Conservation (phyloP, 2,329 filamentous ascomycete species). For the Amauroascus verrucosus region DNA sequence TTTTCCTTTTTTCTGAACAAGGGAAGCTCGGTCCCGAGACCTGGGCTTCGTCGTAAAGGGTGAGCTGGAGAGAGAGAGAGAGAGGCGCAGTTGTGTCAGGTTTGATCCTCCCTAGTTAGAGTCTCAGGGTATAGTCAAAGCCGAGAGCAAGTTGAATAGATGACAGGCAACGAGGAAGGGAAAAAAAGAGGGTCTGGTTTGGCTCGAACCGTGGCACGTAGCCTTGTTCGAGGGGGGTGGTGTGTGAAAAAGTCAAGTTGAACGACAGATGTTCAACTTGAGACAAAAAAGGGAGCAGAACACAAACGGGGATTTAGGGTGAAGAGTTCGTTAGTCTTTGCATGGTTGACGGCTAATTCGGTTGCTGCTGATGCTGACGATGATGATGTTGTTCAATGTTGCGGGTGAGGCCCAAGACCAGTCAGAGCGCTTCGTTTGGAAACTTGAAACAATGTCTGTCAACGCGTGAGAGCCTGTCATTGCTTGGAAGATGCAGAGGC, state of each 20-base stretch:
- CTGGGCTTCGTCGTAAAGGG: too few relatives aligned
- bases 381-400: not conserved
- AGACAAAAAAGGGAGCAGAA: not conserved
- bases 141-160: too few relatives aligned
- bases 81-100: too few relatives aligned
- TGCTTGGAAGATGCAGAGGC: not conserved
- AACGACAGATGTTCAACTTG: slow-evolving; percentile 3
- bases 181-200: not conserved
- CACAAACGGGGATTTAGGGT: too few relatives aligned
- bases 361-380: not conserved
- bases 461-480: slow-evolving; percentile 8
- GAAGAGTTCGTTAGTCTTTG: not conserved
- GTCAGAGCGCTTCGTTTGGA: not conserved
- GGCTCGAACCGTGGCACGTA: not conserved
- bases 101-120: too few relatives aligned
- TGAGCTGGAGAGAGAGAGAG: too few relatives aligned
- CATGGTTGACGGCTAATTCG: not conserved
- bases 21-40: too few relatives aligned
- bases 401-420: not conserved
- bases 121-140: too few relatives aligned
- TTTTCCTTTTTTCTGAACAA: too few relatives aligned
- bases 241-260: slow-evolving; percentile 8
- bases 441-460: slow-evolving; percentile 5
- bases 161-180: not conserved
- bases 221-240: too few relatives aligned